These are phyloP conservation scores for Linnemannia exigua DNA, from an alignment of 192 early-diverging fungal species.

Conservation along the genomic window DNA sequence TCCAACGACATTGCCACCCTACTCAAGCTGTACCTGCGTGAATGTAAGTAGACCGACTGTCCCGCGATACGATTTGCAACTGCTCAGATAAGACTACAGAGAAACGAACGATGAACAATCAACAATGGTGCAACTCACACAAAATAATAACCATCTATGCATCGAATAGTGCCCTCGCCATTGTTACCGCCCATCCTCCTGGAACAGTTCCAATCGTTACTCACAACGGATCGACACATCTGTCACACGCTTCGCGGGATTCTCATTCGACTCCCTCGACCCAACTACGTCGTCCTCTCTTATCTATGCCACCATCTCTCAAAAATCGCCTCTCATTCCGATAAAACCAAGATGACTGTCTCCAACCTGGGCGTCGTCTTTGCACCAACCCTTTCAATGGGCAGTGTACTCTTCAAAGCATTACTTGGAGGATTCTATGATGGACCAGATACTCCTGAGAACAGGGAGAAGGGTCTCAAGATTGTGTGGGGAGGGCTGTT, in stretches of 20 bases:
- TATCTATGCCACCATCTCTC: constrained; percentile 67
- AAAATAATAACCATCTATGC: not conserved
- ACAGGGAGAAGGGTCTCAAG: constrained; percentile 42
- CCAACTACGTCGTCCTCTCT: constrained; percentile 58
- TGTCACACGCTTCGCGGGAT: constrained; percentile 45
- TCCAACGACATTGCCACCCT: constrained; percentile 71
- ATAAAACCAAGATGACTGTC: constrained; percentile 72
- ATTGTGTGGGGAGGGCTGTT: constrained; percentile 45
- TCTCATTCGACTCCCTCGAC: constrained; percentile 43
- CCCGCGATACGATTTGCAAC: not conserved
- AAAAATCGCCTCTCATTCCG: constrained; percentile 59
- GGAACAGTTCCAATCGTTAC: constrained; percentile 34
- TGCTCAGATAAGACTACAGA: not conserved
- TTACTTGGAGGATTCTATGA: constrained; percentile 60
- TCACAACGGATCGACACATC: constrained; percentile 51
- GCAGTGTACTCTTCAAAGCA: constrained; percentile 66
- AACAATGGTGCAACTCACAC: not conserved
- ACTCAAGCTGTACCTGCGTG: constrained; percentile 72
- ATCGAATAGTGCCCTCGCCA: constrained; percentile 35
- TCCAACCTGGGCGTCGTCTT: constrained; percentile 73
- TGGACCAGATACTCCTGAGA: constrained; percentile 32
- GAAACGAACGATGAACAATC: not conserved
- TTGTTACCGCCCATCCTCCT: constrained; percentile 31
- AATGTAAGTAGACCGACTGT: constrained; percentile 59
- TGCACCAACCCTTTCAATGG: constrained; percentile 71